Evolutionary conservation across 148 eudicot genomes (phyloP).

Genomic region (Cornus florida): DNA sequence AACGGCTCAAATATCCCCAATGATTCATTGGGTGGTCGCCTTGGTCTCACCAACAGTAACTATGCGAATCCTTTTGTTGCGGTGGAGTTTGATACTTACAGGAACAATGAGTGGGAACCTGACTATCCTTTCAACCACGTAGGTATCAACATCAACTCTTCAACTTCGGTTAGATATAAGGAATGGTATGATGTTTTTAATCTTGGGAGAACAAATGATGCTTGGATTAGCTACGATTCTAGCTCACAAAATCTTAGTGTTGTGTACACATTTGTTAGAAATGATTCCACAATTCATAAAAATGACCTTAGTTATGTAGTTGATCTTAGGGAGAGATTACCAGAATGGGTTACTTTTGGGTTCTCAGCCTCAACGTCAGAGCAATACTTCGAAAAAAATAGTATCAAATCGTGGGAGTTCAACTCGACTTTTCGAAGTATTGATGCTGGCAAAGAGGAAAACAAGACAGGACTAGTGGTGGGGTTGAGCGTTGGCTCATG

Average conservation of each 20-base stretch:
- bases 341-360: slow-evolving; percentile 5
- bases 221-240: slow-evolving; percentile 3
- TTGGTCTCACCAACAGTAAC: not conserved
- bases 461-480: not conserved
- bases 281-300: no score
- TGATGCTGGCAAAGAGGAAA: no score
- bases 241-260: not conserved
- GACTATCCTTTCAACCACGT: not conserved
- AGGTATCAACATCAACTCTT: not conserved
- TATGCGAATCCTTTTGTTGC: slow-evolving; percentile 14
- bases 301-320: not conserved
- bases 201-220: not conserved
- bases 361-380: slow-evolving; percentile 12
- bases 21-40: not conserved
- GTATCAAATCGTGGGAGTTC: slow-evolving; percentile 17
- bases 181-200: not conserved
- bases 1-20: not conserved
- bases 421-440: slow-evolving; percentile 4
- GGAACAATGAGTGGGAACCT: not conserved
- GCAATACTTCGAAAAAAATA: not conserved
- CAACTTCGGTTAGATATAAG: not conserved
- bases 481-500: slow-evolving; percentile 1
- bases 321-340: not conserved
- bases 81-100: slow-evolving; percentile 11
- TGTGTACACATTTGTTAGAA: not conserved